Evolutionary conservation across 2,329 filamentous ascomycete species (phyloP), one percentile per base, ranked within the genome.

Genomic region (Colletotrichum sp.): DNA sequence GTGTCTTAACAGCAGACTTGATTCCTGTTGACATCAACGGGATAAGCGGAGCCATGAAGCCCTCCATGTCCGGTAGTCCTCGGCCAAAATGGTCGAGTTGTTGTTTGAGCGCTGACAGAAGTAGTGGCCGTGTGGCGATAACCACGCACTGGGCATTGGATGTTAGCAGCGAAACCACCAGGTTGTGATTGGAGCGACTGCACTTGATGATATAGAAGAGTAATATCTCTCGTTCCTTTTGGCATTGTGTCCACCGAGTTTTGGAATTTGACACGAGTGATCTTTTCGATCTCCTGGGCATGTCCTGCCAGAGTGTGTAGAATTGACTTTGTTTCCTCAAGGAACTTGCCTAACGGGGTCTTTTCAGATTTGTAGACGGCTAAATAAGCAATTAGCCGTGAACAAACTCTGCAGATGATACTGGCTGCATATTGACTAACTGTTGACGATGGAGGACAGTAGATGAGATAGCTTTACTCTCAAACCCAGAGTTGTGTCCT

Each of bases 1-100:
- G 78, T 0, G 83, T 85, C 64, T 87, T 87, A 5, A 80, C 78
- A 0, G 86, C 85, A 0, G 85, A 87, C 39, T 87, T 86, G 25
- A 87, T 86, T 6, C 86, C 84, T 0, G 83, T 85, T 0, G 82
- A 83, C 9, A 87, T 85, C 0, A 87, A 71, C 0, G 83, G 78
- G 15, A 81, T 83, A 2, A 84, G 86, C 5, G 67, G 49, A 7
- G 65, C 15, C 6, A 71, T n/a, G n/a, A 86, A 83, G 0, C 71
- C 81, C 11, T 83, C 80, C 39, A 83, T 83, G 32, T 85, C 81
- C 30, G 85, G 81, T 4, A 69, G 77, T 0, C 75, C 79, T 1
- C 69, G 75, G 0, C 76, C 77, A 0, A 84, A 71, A 8, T 80
- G 82, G 0, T 85, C 82, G 0, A 85, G 73, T 5, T 84, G 79